Base-by-base conservation (phyloP, 2,329 filamentous ascomycete species). In the Bipolaris sorokiniana region DNA sequence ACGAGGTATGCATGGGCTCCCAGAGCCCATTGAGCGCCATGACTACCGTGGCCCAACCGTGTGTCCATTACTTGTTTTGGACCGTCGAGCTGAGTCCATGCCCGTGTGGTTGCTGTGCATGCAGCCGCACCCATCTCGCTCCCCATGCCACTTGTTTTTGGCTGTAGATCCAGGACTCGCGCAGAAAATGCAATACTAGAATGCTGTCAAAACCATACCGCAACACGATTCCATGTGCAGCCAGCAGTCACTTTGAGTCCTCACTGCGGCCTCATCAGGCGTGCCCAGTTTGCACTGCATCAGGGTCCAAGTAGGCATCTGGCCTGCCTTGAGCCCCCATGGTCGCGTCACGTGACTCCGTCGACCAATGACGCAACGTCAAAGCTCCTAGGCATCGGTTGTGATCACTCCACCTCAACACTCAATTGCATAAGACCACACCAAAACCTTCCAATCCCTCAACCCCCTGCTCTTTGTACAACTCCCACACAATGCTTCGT, bases 401-500 rank as follows among this genome's bases (percentile, higher is more conserved):
- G 44, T 51, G 59, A 64, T 71, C 64, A 66, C 62, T 65, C 67
- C 70, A 73, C 64, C 62, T 63, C 51, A 54, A 54, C 57, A 59
- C 49, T 53, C 54, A 54, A 61, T 56, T 57, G 56, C 46, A 59
- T 58, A 65, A 58, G 66, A 51, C 46, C 56, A 47, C 67, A 58
- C 28, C 55, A 60, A 38, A 45, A n/a, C 26, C 26, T 31, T 48
- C 31, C 40, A 51, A 37, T 42, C 47, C 50, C 46, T 56, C 63
- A 57, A 53, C 56, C 48, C 37, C 48, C 11, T 42, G 13, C 40
- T 9, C 20, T 23, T 9, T 58, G 26, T 20, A 28, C 48, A 53
- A 62, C 53, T 54, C 22, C 22, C 7, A 26, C 58, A 75, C 50
- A 61, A 77, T 77, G 75, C 58, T 76, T 62, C 72, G 76, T 50